phyloP scores from a whole-genome alignment of 2,329 filamentous ascomycete species.

The Penicillium paneum region DNA sequence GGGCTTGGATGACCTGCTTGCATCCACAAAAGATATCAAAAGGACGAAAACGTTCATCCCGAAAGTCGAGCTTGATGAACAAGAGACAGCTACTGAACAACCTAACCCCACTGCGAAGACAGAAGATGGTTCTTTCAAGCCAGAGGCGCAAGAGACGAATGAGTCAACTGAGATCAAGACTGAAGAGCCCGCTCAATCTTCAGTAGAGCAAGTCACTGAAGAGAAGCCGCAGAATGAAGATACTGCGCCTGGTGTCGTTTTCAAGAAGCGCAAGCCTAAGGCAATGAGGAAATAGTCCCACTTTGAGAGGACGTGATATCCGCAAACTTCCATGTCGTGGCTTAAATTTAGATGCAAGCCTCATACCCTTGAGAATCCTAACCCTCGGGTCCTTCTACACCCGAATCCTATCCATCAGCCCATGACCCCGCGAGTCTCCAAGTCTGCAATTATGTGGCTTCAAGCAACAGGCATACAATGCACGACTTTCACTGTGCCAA shows the following conservation, averaged over 20 bases:
- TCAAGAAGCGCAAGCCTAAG: constrained; percentile 51
- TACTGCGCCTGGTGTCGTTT: constrained; percentile 36
- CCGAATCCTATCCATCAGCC: not conserved
- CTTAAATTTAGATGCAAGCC: not conserved
- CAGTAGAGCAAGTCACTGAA: constrained; percentile 2
- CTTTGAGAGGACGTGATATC: not conserved
- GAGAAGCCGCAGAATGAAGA: constrained; percentile 23
- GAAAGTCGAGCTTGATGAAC: constrained; percentile 13
- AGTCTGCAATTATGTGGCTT: not conserved
- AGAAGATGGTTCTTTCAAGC: constrained; percentile 15
- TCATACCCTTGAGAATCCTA: not conserved
- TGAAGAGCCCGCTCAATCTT: constrained; percentile 23
- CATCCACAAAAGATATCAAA: constrained; percentile 40
- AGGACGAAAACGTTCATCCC: constrained; percentile 27
- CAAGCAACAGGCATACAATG: not conserved
- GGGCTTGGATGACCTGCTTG: constrained; percentile 45
- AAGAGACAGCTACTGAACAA: constrained; percentile 10
- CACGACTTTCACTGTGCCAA: not conserved
- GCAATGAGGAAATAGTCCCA: constrained; percentile 36
- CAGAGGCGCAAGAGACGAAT: constrained; percentile 12
- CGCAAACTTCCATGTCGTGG: not conserved
- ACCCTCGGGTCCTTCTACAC: not conserved
- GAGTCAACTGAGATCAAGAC: constrained; percentile 22
- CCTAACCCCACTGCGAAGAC: constrained; percentile 9
- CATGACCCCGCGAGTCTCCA: not conserved